Percentiles rank a stretch among this genome's conserved stretches.
These are phyloP conservation scores for Ogataea trehaloabstinens DNA, from an alignment of 805 yeast species.

Conservation along the genomic window DNA sequence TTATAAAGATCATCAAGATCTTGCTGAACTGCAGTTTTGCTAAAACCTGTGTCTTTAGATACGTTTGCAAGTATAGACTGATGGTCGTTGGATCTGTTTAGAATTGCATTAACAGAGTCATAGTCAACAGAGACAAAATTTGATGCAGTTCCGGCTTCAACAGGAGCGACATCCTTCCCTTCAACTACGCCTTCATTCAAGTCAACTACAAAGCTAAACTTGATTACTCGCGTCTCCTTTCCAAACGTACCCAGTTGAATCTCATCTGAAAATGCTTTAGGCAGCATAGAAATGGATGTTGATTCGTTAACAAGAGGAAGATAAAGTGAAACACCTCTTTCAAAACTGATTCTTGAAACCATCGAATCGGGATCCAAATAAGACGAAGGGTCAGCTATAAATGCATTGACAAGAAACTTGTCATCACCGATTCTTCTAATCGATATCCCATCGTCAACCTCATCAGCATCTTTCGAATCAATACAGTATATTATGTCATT, in stretches of 20 bases:
- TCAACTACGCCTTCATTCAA: conserved; percentile 14
- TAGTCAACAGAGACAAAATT: conserved; percentile 61
- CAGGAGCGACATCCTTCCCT: conserved; percentile 21
- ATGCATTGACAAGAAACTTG: conserved; percentile 54
- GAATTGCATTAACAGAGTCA: conserved; percentile 53
- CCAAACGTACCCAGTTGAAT: conserved; percentile 49
- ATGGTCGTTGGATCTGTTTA: conserved; percentile 28
- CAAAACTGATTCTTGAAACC: conserved; percentile 55
- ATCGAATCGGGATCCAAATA: conserved; percentile 40
- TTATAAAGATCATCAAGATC: conserved; percentile 38
- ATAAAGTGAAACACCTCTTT: conserved; percentile 65
- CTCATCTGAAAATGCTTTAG: conserved; percentile 46
- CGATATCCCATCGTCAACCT: conserved; percentile 92
- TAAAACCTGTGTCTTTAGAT: conserved; percentile 6
- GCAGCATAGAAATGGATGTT: conserved; percentile 60
- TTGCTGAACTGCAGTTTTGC: conserved; percentile 11
- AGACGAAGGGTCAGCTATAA: conserved; percentile 87
- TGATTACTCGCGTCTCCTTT: conserved; percentile 38
- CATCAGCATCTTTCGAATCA: conserved; percentile 77
- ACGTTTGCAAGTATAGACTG: conserved; percentile 5
- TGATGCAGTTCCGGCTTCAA: conserved; percentile 41
- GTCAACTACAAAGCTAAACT: conserved; percentile 22
- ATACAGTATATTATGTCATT: conserved; percentile 68
- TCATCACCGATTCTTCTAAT: conserved; percentile 34
- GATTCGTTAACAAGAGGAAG: conserved; percentile 51